Evolutionary conservation across 225 moss, liverwort and hornwort species (phyloP), one percentile per base, ranked within the genome.

Genomic region (Ulota crispa): DNA sequence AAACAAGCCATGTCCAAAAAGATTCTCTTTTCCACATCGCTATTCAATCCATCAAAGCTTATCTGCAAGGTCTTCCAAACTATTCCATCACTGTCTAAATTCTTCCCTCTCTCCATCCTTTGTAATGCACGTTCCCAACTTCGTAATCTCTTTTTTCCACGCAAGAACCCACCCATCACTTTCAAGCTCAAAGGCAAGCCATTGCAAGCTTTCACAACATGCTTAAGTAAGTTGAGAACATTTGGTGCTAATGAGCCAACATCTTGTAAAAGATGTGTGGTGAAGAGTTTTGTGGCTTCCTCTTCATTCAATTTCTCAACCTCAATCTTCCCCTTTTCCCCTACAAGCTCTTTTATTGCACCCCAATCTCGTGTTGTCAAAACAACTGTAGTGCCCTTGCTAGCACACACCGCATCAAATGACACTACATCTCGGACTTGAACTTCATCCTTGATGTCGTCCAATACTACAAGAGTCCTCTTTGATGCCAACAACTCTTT

Each of bases 401-500:
- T 59, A 59, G 59, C 15, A 59, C 3, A 3, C 43, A 11, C 12
- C 7, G 5, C 26, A 6, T 24, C 26, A 24, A 31, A 7, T 30
- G 31, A 28, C 2, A 63, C 63, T 63, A 63, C 5, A 31, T 16
- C 63, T 30, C 31, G 63, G 15, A 63, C 63, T 63, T 63, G 63
- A 2, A 7, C 5, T 57, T 57, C 37, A 4, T 73, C 24, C 0
- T 73, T 37, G 18, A 73, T 6, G 9, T 73, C 57, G 36, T 73
- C 73, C 5, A 73, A 18, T 57, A 73, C 6, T 6, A 73, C 4
- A 18, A 73, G 5, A 37, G 39, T 3, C 0, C 5, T 2, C 1
- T 2, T 3, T 13, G 0, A 1, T 1, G 0, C 0, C 0, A 37
- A 2, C 0, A 28, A 0, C 0, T 8, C 1, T 5, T 50, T 12